phyloP scores from a whole-genome alignment of 495 filamentous ascomycete genomes.

The Rhypophila decipiens region DNA sequence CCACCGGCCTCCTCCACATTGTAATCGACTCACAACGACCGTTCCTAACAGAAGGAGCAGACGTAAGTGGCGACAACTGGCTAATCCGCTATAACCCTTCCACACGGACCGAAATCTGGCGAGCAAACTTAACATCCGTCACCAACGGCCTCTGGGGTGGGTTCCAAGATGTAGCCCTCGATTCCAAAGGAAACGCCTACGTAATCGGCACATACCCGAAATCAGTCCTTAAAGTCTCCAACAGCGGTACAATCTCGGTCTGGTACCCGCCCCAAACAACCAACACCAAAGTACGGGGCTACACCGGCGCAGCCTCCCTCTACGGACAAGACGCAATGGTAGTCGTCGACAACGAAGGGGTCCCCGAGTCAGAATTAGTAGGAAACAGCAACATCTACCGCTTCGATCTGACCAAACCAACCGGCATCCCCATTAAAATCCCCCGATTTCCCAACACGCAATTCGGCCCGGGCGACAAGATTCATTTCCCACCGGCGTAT shows the following conservation, averaged over 20 bases:
- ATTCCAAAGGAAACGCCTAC: slow-evolving; percentile 23
- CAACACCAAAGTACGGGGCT: slow-evolving; percentile 19
- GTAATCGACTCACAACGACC: slow-evolving; percentile 21
- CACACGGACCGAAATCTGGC: slow-evolving; percentile 17
- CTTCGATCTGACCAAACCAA: slow-evolving; percentile 24
- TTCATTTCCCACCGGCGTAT: slow-evolving; percentile 26
- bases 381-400: slow-evolving; percentile 15
- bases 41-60: slow-evolving; percentile 22
- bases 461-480: slow-evolving; percentile 21
- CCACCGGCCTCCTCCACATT: slow-evolving; percentile 18
- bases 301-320: slow-evolving; percentile 21
- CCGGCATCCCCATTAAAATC: too few species aligned
- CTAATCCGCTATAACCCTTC: slow-evolving; percentile 17
- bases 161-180: slow-evolving; percentile 25
- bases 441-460: too few species aligned
- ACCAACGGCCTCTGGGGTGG: slow-evolving; percentile 23
- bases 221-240: slow-evolving; percentile 19
- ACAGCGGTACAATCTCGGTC: slow-evolving; percentile 13
- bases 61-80: slow-evolving; percentile 25
- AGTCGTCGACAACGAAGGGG: slow-evolving; percentile 14
- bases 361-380: too few species aligned
- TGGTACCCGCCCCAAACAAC: slow-evolving; percentile 18
- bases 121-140: slow-evolving; percentile 21
- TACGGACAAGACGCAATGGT: slow-evolving; percentile 22
- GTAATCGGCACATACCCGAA: slow-evolving; percentile 23